Conservation (phyloP, 768 basidiomycete species). For the Collybia nuda region DNA sequence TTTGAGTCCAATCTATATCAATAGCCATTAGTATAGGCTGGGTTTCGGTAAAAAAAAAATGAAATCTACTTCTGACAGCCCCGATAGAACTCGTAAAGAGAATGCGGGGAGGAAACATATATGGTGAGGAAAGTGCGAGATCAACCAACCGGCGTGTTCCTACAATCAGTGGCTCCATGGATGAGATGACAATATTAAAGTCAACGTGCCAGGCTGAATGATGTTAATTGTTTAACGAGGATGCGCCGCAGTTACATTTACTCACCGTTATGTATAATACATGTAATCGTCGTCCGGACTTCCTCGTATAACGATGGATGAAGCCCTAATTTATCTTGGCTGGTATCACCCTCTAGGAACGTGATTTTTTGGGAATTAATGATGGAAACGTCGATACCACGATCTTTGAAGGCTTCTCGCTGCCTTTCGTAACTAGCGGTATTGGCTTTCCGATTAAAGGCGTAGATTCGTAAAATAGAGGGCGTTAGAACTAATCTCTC, state of each 20-base stretch:
- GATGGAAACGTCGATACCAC: conserved; percentile 18
- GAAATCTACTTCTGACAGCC: conserved; percentile 29
- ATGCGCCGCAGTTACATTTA: background rate
- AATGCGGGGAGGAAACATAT: conserved; percentile 22
- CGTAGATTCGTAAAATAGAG: conserved; percentile 27
- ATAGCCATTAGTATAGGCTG: background rate
- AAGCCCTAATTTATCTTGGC: conserved; percentile 7
- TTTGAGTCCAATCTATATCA: conserved; percentile 9
- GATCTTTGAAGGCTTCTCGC: conserved; percentile 14
- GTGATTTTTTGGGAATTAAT: conserved; percentile 21
- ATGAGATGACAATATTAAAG: conserved; percentile 28
- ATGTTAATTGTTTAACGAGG: background rate
- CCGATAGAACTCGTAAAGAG: conserved; percentile 31
- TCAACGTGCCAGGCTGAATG: conserved; percentile 33
- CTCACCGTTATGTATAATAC: conserved; percentile 32
- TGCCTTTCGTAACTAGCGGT: conserved; percentile 17
- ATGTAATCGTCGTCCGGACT: conserved; percentile 17
- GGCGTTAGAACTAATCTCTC: conserved; percentile 23
- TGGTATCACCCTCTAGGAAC: conserved; percentile 21
- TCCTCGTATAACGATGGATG: background rate
- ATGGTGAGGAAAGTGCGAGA: conserved; percentile 26
- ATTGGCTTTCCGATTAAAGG: conserved; percentile 27
- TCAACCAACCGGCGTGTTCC: conserved; percentile 31
- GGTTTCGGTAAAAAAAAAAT: background rate
- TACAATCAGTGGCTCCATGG: conserved; percentile 27